These are phyloP conservation scores for Dioscorea cayenensis DNA, from an alignment of 116 monocot species.

Conservation along the genomic window DNA sequence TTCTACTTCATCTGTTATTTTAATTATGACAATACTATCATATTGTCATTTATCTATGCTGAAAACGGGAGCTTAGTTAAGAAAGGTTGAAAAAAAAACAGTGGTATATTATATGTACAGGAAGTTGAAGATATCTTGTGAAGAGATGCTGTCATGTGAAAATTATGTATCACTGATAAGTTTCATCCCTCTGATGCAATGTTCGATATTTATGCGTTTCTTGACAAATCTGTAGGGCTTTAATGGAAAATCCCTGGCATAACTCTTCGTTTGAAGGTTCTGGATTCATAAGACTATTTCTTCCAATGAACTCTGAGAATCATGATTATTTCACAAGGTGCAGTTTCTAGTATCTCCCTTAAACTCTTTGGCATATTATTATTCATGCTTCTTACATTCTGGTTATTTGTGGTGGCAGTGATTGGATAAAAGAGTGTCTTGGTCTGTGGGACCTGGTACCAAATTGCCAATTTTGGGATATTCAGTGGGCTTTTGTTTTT, in stretches of 20 bases:
- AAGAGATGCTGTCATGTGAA: too few species aligned
- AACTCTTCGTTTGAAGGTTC: constrained; percentile 88
- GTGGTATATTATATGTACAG: too few species aligned
- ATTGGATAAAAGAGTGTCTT: constrained; percentile 69
- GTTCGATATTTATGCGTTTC: neutral
- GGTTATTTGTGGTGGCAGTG: constrained; percentile 34
- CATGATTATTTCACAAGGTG: constrained; percentile 73
- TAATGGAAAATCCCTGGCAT: constrained; percentile 98
- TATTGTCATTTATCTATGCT: too few species aligned
- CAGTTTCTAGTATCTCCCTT: neutral
- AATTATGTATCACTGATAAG: too few species aligned
- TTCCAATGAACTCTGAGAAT: constrained; percentile 76
- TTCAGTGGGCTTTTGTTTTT: constrained; percentile 80
- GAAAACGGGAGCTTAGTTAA: too few species aligned
- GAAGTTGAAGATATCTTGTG: too few species aligned
- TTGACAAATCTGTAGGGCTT: constrained; percentile 30
- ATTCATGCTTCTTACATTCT: constrained; percentile 1
- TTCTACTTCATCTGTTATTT: too few species aligned
- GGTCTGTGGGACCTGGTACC: constrained; percentile 74
- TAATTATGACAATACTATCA: too few species aligned
- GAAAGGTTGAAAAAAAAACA: too few species aligned
- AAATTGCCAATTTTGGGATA: constrained; percentile 97
- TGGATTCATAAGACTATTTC: constrained; percentile 85
- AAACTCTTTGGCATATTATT: neutral
- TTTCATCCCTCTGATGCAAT: neutral